Evolutionary conservation across 495 filamentous ascomycete genomes (phyloP).

Genomic region (Paragyromitra xinjiangensis): DNA sequence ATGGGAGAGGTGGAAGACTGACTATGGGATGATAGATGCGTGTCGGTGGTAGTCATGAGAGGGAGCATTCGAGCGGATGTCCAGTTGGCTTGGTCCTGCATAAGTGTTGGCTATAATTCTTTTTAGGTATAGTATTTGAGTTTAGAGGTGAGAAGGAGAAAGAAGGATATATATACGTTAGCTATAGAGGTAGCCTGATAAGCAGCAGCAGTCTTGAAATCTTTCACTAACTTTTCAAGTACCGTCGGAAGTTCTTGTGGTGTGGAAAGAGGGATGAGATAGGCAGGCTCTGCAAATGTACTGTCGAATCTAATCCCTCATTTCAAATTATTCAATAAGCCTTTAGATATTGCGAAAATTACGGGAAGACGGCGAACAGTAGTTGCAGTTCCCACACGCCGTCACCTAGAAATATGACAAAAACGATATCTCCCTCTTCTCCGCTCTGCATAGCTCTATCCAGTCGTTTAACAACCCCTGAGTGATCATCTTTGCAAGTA

Average conservation of each 20-base stretch:
- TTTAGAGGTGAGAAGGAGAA: neutral
- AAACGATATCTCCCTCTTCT: neutral
- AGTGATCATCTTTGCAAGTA: constrained; percentile 7
- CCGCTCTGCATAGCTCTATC: constrained; percentile 27
- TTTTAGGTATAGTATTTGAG: neutral
- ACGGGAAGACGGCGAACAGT: constrained; percentile 2
- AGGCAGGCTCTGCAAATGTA: constrained; percentile 28
- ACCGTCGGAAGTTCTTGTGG: constrained; percentile 18
- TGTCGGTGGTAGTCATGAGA: constrained; percentile 24
- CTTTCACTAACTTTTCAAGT: constrained; percentile 12
- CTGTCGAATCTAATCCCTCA: constrained; percentile 24
- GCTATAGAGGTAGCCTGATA: constrained; percentile 3
- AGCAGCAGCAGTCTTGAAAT: constrained; percentile 12
- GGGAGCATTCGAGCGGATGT: constrained; percentile 45
- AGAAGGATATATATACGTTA: constrained; percentile 1
- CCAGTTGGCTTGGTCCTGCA: constrained; percentile 25
- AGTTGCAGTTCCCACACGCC: constrained; percentile 41
- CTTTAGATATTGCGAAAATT: neutral
- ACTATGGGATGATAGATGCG: constrained; percentile 25
- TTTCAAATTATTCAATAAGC: neutral
- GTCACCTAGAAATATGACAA: constrained; percentile 31
- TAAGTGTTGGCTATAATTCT: neutral
- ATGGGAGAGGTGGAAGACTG: neutral
- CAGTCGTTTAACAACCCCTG: neutral
- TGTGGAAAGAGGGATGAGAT: constrained; percentile 27